Conservation (phyloP, 768 basidiomycete genomes). For the Chiua virens region DNA sequence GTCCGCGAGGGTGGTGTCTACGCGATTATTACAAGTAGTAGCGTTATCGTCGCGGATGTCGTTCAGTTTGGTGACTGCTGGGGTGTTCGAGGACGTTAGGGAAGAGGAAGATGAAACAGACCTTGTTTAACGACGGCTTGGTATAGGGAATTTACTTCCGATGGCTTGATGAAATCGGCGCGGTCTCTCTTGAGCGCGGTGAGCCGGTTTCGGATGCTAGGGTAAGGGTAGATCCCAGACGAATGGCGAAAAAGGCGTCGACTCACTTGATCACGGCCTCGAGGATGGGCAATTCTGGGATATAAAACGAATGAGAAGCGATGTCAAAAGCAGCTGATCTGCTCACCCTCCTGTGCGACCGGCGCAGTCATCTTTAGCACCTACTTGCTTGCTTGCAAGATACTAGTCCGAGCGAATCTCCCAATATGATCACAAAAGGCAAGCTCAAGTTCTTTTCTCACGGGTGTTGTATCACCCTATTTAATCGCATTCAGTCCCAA, state of each 20-base stretch:
- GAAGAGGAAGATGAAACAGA: slow-evolving; percentile 31
- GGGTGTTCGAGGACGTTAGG: background rate
- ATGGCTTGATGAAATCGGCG: slow-evolving; percentile 87
- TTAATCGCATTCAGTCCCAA: slow-evolving; percentile 23
- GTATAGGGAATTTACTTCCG: slow-evolving; percentile 92
- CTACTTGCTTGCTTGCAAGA: background rate
- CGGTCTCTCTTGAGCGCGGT: slow-evolving; percentile 94
- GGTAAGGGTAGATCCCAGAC: slow-evolving; percentile 22
- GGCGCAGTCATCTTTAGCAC: slow-evolving; percentile 54
- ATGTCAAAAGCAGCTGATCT: no score
- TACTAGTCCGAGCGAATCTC: slow-evolving; percentile 1
- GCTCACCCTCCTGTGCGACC: slow-evolving; percentile 77
- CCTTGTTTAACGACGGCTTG: slow-evolving; percentile 93
- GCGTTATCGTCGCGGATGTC: slow-evolving; percentile 81
- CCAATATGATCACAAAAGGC: slow-evolving; percentile 36
- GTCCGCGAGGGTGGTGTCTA: slow-evolving; percentile 94
- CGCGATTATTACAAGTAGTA: slow-evolving; percentile 78
- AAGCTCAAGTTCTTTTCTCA: slow-evolving; percentile 34
- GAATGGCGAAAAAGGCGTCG: slow-evolving; percentile 19
- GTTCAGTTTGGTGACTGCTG: slow-evolving; percentile 84
- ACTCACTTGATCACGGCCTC: slow-evolving; percentile 88
- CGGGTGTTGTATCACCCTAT: slow-evolving; percentile 24
- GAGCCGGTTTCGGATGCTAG: slow-evolving; percentile 90
- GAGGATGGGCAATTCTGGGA: slow-evolving; percentile 85
- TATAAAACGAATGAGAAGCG: slow-evolving; percentile 23